Evolutionary conservation across 202 grass and related monocot genomes (phyloP), one percentile per base, ranked within the genome.

Genomic region (Zoysia matrella): DNA sequence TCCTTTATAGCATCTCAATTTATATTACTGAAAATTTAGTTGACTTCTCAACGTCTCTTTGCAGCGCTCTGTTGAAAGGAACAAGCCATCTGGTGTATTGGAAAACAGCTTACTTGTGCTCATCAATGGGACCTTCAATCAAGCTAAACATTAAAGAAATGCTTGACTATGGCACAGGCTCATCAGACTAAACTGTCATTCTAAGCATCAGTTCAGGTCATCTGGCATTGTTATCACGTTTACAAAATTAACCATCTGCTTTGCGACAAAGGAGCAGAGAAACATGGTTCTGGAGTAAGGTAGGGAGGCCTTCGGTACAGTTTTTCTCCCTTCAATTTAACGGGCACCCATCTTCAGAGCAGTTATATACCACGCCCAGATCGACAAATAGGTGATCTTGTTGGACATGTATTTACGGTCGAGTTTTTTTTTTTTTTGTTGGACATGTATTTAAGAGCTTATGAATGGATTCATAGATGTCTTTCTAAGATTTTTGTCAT

Each of bases 71-170:
- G 79, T 99, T 42, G 97, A 92, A 72, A 72, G 85, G 81, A 99
- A 99, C 86, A 99, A 99, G 61, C 97, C 97, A 63, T 92, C 93
- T 67, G 97, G 97, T 81, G 97, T 99, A 99, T 74, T 99, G 97
- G 93, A 96, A 90, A 73, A 94, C 93, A 5, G 85, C 89, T 9
- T 90, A 89, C 69, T 55, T 94, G 67, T 99, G 97, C 84, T 97
- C 97, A 67, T 96, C 97, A 64, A 99, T 99, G 93, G 93, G 97
- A 52, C 97, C 93, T 89, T 99, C 93, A 56, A 86, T 96, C 72
- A 88, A 89, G 86, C 83, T 99, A 60, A 99, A 99, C 77, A 81
- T 94, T 64, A 96, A 90, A 91, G 85, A 96, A 85, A 94, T 96
- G 89, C 89, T 99, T 8, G 97, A 96, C 75, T 97, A 88, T 65